Percentiles rank a stretch among this genome's conserved stretches.
Conservation (phyloP, 2,329 filamentous ascomycete species). For the Colletotrichum camelliae region DNA sequence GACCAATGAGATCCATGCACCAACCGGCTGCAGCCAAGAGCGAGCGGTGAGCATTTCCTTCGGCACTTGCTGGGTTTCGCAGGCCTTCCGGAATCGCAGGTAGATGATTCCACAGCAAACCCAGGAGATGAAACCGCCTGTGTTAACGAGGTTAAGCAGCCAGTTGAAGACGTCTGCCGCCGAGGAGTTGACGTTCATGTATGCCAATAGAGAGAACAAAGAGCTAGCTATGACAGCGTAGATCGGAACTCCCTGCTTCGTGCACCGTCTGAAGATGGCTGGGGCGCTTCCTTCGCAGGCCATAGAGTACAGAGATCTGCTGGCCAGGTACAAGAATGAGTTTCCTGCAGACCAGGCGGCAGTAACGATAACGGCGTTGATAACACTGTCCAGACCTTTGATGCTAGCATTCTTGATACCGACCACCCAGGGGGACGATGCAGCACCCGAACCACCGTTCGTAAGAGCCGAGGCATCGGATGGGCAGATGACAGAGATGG, state of each 20-base stretch:
- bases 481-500: constrained; percentile 57
- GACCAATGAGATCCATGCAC: constrained; percentile 57
- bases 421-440: constrained; percentile 53
- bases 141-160: constrained; percentile 60
- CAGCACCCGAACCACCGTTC: constrained; percentile 29
- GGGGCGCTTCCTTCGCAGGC: neutral
- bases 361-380: constrained; percentile 59
- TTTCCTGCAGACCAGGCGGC: constrained; percentile 57
- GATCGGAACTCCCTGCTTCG: neutral
- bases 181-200: constrained; percentile 61
- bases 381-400: constrained; percentile 55
- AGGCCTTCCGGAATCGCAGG: constrained; percentile 62
- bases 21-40: constrained; percentile 53
- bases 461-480: constrained; percentile 52
- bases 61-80: constrained; percentile 43
- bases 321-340: constrained; percentile 59
- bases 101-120: constrained; percentile 59
- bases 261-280: neutral
- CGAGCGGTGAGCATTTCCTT: neutral
- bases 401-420: constrained; percentile 57
- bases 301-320: constrained; percentile 47
- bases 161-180: constrained; percentile 67
- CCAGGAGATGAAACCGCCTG: constrained; percentile 60
- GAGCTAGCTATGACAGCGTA: constrained; percentile 50
- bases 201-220: constrained; percentile 66